Evolutionary conservation across 768 basidiomycete genomes (phyloP).

Genomic region (Tulasnella calospora): DNA sequence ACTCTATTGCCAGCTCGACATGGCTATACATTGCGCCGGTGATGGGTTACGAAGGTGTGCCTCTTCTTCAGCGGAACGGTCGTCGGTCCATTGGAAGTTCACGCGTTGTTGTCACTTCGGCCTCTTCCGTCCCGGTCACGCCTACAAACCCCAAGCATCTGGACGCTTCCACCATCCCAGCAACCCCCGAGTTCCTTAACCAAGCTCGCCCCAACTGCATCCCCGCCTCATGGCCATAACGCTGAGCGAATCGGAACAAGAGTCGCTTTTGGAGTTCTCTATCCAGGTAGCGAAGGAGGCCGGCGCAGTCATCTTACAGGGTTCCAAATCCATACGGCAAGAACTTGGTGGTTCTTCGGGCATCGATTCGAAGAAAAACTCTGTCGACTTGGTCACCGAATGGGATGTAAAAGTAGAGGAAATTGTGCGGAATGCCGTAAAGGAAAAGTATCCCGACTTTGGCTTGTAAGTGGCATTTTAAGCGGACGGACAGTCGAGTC

Average conservation of each 20-base stretch:
- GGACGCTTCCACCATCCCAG: not conserved
- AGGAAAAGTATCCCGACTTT: constrained; percentile 63
- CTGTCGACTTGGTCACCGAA: constrained; percentile 91
- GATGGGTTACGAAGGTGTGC: not conserved
- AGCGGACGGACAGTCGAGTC: not conserved
- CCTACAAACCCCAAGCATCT: not conserved
- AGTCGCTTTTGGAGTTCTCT: constrained; percentile 62
- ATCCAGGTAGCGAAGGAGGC: constrained; percentile 66
- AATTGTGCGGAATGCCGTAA: constrained; percentile 66
- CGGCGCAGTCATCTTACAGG: constrained; percentile 69
- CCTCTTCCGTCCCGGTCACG: not conserved
- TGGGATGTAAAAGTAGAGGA: constrained; percentile 90
- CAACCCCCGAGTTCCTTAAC: not conserved
- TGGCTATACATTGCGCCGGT: not conserved
- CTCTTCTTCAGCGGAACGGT: not conserved
- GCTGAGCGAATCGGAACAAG: constrained; percentile 46
- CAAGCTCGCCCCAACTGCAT: not conserved
- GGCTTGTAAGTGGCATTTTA: constrained; percentile 81
- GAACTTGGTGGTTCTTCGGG: constrained; percentile 35
- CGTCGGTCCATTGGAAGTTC: not conserved
- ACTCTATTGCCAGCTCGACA: not conserved
- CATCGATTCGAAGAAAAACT: constrained; percentile 83
- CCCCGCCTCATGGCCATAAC: constrained; percentile 19
- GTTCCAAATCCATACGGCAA: constrained; percentile 65
- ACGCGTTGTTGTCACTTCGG: constrained; percentile 5